phyloP scores from a whole-genome alignment of 768 basidiomycete genomes.

The Russula emetica region DNA sequence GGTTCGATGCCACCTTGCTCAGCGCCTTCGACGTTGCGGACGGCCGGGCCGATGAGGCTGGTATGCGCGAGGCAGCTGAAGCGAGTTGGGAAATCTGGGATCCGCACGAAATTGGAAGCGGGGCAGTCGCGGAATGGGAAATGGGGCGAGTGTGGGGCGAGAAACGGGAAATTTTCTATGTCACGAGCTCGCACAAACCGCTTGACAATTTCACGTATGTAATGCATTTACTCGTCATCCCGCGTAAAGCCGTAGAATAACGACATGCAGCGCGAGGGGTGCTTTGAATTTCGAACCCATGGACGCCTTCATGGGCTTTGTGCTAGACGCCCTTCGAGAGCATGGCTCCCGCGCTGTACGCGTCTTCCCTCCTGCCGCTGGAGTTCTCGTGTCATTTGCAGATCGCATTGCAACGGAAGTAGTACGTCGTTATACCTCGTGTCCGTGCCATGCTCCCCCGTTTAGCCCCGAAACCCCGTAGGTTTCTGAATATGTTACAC shows the following conservation, averaged over 20 bases:
- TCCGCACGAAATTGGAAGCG: conserved; percentile 33
- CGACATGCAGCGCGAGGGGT: conserved; percentile 29
- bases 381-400: conserved; percentile 75
- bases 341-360: conserved; percentile 79
- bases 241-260: conserved; percentile 8
- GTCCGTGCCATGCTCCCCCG: conserved; percentile 6
- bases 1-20: conserved; percentile 84
- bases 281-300: conserved; percentile 85
- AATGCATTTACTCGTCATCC: background rate
- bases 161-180: conserved; percentile 91
- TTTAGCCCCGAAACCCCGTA: conserved; percentile 32
- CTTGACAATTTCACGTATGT: conserved; percentile 76
- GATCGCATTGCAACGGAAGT: conserved; percentile 85
- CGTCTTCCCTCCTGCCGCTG: conserved; percentile 78
- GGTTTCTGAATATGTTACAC: conserved; percentile 83
- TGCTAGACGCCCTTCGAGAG: conserved; percentile 59
- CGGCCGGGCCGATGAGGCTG: conserved; percentile 59
- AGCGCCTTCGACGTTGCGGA: conserved; percentile 88
- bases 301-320: conserved; percentile 79
- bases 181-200: conserved; percentile 73
- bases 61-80: conserved; percentile 78
- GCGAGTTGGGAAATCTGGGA: conserved; percentile 84
- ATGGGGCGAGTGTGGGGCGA: conserved; percentile 95
- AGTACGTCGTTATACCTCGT: conserved; percentile 40
- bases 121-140: conserved; percentile 65